Base-by-base conservation (phyloP, 768 basidiomycete genomes). In the Calocera cornea region DNA sequence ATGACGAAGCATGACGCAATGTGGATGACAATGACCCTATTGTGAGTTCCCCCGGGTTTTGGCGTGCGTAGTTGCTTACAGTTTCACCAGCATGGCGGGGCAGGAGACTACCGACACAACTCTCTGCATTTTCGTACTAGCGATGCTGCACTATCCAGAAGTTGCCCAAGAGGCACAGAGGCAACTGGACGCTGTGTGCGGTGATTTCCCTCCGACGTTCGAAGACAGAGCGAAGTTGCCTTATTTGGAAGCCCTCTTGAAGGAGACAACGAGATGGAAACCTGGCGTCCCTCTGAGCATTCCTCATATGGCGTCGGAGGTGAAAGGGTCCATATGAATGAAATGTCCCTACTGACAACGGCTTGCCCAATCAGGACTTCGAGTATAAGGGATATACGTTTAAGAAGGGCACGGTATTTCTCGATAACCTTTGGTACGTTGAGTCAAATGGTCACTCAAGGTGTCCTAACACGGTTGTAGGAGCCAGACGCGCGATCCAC, bases 181-280 rank as follows among this genome's bases (percentile, higher is more conserved):
- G 11, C 66, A 69, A 33, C 54, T 69, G 14, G 60, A 67, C 12
- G 67, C 67, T 12, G 34, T 69, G n/a, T 64, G 47, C 8, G 47
- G 34, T 2, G n/a, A 29, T 10, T 29, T 60, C 17, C 60, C 67
- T 19, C 85, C 84, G 12, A 73, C 72, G 2, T 78, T 80, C 64
- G 70, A 72, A 12, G 81, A 75, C 66, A 70, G 82, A 34, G 72
- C 77, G 31, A 80, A 81, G 71, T 76, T 82, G 60, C 78, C 81
- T 31, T 78, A 75, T 68, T 73, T 82, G 16, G 78, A 80, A 22
- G 73, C 70, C 31, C 41, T 77, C 34, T 71, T 73, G 22, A 72
- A 67, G 70, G 77, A 77, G 65, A 66, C 65, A 29, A 69, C 81
- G 8, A 74, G 81, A 65, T 82, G 81, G 81, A 78, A 79, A 69